phyloP scores from a whole-genome alignment of 176 grass and related monocot species.

The Avena atlantica region DNA sequence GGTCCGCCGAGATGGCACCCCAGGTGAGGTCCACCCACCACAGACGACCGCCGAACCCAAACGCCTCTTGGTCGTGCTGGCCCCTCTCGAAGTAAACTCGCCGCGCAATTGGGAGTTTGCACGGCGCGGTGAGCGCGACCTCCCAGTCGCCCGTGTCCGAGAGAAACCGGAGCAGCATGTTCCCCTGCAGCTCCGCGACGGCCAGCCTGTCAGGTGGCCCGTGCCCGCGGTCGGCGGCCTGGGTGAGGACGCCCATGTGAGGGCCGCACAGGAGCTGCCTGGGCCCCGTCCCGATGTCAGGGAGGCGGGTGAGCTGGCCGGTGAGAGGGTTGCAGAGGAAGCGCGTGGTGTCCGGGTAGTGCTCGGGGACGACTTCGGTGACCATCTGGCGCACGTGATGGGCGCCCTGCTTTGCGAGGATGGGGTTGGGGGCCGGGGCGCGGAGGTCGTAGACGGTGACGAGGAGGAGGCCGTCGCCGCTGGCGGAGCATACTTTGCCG shows the following conservation, averaged over 20 bases:
- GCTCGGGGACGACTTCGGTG: not conserved
- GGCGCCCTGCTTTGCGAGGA: constrained; percentile 8
- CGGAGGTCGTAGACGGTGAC: not conserved
- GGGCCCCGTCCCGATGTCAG: not conserved
- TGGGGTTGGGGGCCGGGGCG: not conserved
- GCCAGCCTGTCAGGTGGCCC: not conserved
- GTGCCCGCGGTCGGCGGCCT: not conserved
- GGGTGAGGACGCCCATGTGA: constrained; percentile 17
- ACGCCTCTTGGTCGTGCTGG: not conserved
- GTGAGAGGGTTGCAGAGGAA: constrained; percentile 18
- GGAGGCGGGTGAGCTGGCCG: not conserved
- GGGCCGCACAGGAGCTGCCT: not conserved
- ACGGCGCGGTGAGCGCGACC: not conserved
- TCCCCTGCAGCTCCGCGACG: not conserved
- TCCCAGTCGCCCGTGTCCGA: not conserved
- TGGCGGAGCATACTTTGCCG: not conserved
- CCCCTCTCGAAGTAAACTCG: not conserved
- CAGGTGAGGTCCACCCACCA: constrained; percentile 4
- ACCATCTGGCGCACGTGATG: not conserved
- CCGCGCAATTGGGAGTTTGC: not conserved
- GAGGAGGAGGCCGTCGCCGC: constrained; percentile 3
- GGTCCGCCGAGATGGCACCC: constrained; percentile 2
- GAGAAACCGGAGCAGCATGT: not conserved
- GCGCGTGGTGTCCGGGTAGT: not conserved
- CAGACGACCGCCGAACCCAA: not conserved